phyloP scores from a whole-genome alignment of 2,329 filamentous ascomycete genomes.

The Colletotrichum tabaci region DNA sequence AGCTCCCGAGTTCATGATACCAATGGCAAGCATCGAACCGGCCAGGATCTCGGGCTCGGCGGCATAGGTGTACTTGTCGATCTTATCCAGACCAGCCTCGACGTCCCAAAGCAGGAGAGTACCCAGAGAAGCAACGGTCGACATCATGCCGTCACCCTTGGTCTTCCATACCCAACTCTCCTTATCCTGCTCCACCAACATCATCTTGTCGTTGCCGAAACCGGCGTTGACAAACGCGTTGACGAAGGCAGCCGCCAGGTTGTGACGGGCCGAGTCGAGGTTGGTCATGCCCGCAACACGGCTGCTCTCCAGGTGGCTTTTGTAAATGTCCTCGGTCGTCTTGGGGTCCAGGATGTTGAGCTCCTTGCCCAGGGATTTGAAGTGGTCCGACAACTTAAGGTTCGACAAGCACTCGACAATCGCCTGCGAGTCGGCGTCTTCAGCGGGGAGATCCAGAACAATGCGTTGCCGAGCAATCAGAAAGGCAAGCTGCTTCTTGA shows the following conservation, averaged over 20 bases:
- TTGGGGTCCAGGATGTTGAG: conserved; percentile 97
- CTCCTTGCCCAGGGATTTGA: conserved; percentile 94
- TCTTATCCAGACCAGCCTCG: conserved; percentile 90
- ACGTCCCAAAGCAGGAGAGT: conserved; percentile 95
- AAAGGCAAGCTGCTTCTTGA: conserved; percentile 96
- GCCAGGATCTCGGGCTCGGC: conserved; percentile 88
- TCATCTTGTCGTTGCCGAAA: conserved; percentile 96
- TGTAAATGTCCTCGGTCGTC: conserved; percentile 98
- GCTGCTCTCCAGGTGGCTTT: conserved; percentile 96
- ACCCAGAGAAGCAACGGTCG: conserved; percentile 93
- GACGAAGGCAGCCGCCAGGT: conserved; percentile 94
- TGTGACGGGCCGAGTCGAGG: conserved; percentile 94
- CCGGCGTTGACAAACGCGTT: conserved; percentile 98
- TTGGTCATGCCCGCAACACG: conserved; percentile 94
- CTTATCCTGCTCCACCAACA: conserved; percentile 91
- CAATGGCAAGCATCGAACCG: conserved; percentile 91
- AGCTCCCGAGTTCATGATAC: conserved; percentile 95
- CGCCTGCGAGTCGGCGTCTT: conserved; percentile 79
- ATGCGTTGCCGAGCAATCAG: conserved; percentile 93
- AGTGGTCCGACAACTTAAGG: conserved; percentile 89
- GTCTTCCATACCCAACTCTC: conserved; percentile 99
- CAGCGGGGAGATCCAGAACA: conserved; percentile 77
- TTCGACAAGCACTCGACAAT: conserved; percentile 90
- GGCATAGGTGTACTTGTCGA: conserved; percentile 93
- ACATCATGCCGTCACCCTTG: conserved; percentile 98